These are phyloP conservation scores for Thinopyrum elongatum DNA, from an alignment of 176 grass and related monocot genomes.

Conservation along the genomic window DNA sequence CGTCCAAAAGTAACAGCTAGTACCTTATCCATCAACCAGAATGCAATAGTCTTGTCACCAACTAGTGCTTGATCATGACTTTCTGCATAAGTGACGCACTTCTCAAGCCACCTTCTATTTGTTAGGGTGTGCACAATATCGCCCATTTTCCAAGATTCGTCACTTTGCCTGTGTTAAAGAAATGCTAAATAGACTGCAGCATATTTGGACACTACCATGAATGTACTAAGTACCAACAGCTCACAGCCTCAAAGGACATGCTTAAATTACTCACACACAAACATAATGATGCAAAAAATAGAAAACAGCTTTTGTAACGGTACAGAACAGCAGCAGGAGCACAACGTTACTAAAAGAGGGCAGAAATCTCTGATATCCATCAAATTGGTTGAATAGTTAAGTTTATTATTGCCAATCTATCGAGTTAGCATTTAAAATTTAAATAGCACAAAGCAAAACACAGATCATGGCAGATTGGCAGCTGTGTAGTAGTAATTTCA, in stretches of 20 bases:
- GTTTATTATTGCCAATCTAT: not conserved
- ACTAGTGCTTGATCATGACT: slow-evolving; percentile 99
- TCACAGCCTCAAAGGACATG: not conserved
- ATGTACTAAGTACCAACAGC: not conserved
- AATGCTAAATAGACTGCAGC: slow-evolving; percentile 13
- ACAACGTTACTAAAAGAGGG: not conserved
- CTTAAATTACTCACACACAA: not conserved
- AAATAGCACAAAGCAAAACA: not conserved
- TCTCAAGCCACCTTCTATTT: slow-evolving; percentile 94
- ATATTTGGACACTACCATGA: not conserved
- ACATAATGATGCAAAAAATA: not conserved
- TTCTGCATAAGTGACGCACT: slow-evolving; percentile 94
- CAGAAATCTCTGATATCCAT: not conserved
- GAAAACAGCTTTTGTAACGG: slow-evolving; percentile 3
- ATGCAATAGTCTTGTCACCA: slow-evolving; percentile 98
- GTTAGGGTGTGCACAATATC: slow-evolving; percentile 91
- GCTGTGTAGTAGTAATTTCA: not conserved
- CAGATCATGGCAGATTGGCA: not conserved
- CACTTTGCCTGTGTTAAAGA: slow-evolving; percentile 59
- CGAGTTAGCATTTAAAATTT: not conserved
- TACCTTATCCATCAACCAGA: slow-evolving; percentile 92
- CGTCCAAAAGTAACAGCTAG: not conserved
- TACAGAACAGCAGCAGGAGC: not conserved
- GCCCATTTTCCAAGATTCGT: slow-evolving; percentile 87
- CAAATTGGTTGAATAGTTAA: not conserved